Percentiles rank a stretch among this genome's conserved stretches.
phyloP scores from a whole-genome alignment of 2,329 filamentous ascomycete genomes.

The Chaetomium globosum region DNA sequence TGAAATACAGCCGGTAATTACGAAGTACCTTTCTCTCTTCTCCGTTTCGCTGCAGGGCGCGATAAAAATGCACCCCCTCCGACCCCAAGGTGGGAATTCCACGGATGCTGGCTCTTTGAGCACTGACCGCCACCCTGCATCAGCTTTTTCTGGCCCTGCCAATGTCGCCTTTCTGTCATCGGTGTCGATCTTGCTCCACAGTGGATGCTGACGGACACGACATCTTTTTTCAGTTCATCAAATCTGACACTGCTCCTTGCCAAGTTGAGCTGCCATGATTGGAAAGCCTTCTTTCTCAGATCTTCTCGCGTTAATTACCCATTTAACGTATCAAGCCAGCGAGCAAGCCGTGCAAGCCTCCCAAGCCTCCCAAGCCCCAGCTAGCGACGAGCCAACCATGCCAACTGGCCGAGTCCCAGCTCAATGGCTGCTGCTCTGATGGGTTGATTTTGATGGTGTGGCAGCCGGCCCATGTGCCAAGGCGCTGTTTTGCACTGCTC shows the following conservation, averaged over 20 bases:
- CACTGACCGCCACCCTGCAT: background rate
- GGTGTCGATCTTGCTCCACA: constrained; percentile 12
- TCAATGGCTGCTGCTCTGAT: constrained; percentile 3
- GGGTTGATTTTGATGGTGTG: background rate
- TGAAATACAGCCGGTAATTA: constrained; percentile 1
- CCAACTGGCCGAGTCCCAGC: constrained; percentile 1
- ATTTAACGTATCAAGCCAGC: background rate
- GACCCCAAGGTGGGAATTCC: background rate
- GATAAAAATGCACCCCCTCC: background rate
- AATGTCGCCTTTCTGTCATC: constrained; percentile 9
- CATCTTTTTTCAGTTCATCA: constrained; percentile 3
- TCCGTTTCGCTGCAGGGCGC: background rate
- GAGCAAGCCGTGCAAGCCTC: too few relatives aligned
- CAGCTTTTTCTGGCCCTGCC: constrained; percentile 12
- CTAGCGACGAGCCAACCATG: background rate
- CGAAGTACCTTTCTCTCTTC: background rate
- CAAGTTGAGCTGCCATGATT: background rate
- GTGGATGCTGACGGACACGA: constrained; percentile 3
- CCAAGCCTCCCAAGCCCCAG: background rate
- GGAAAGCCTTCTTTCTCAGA: background rate
- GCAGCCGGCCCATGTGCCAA: constrained; percentile 2
- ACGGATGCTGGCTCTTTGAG: background rate
- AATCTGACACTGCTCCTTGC: constrained; percentile 2
- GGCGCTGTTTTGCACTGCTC: background rate
- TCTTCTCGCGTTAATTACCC: constrained; percentile 1